Evolutionary conservation across 2,329 filamentous ascomycete species (phyloP).

Genomic region (Pseudogymnoascus sp.): DNA sequence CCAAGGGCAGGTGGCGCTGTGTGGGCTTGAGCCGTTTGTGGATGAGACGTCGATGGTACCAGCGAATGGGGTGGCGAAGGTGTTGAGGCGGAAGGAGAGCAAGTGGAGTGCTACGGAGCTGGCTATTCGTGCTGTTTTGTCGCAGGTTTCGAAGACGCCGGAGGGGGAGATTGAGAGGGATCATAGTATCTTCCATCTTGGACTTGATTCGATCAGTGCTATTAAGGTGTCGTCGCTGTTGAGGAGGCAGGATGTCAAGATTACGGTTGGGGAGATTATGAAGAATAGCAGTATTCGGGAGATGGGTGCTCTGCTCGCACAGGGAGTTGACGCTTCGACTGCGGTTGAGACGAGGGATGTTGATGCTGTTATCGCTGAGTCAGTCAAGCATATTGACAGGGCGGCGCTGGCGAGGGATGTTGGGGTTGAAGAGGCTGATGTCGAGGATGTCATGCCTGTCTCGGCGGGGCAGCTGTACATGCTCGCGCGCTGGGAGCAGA

Average conservation of each 20-base stretch:
- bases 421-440: slow-evolving; percentile 34
- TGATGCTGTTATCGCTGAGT: slow-evolving; percentile 31
- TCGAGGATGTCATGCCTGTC: slow-evolving; percentile 53
- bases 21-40: slow-evolving; percentile 46
- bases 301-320: not conserved
- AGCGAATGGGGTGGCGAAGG: not conserved
- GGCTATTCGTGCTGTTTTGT: slow-evolving; percentile 38
- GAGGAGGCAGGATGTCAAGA: slow-evolving; percentile 47
- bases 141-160: slow-evolving; percentile 50
- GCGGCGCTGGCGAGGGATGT: slow-evolving; percentile 30
- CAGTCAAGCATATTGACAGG: slow-evolving; percentile 33
- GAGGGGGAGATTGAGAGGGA: slow-evolving; percentile 45
- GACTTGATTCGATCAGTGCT: slow-evolving; percentile 80
- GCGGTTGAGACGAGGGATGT: slow-evolving; percentile 32
- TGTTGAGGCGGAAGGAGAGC: slow-evolving; percentile 3
- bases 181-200: slow-evolving; percentile 67
- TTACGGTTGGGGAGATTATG: slow-evolving; percentile 63
- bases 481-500: slow-evolving; percentile 66
- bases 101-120: slow-evolving; percentile 31
- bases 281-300: slow-evolving; percentile 48
- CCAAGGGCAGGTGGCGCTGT: slow-evolving; percentile 50
- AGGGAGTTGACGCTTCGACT: slow-evolving; percentile 43
- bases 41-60: not conserved
- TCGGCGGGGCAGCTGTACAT: slow-evolving; percentile 75
- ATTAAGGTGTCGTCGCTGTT: slow-evolving; percentile 71